These are phyloP conservation scores for Termitomyces sp. DNA, from an alignment of 768 basidiomycete species.

Conservation along the genomic window DNA sequence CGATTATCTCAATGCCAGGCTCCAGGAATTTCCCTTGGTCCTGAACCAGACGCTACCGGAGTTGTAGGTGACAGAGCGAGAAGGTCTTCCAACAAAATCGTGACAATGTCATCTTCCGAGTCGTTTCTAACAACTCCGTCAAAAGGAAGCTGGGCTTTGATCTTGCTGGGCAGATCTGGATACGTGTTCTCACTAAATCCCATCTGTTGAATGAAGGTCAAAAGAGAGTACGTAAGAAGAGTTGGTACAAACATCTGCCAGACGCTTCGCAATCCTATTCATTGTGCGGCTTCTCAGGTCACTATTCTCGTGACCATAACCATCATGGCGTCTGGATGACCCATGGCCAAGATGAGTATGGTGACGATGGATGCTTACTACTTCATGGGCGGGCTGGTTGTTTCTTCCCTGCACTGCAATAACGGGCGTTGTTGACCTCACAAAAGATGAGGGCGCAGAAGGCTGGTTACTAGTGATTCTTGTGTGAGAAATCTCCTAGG, in stretches of 20 bases:
- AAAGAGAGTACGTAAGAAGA: not conserved
- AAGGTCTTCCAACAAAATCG: conserved; percentile 54
- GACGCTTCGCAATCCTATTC: conserved; percentile 47
- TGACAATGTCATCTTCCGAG: conserved; percentile 60
- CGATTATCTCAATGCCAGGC: conserved; percentile 33
- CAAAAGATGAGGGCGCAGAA: not conserved
- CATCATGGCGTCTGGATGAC: conserved; percentile 18
- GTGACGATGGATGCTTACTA: conserved; percentile 47
- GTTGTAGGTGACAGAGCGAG: conserved; percentile 36
- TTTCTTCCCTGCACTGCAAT: conserved; percentile 61
- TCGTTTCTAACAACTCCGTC: conserved; percentile 42
- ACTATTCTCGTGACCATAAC: conserved; percentile 13
- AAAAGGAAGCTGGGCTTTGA: conserved; percentile 43
- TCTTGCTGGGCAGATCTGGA: conserved; percentile 44
- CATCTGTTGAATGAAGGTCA: conserved; percentile 44
- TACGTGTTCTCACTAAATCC: conserved; percentile 60
- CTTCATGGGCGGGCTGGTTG: conserved; percentile 56
- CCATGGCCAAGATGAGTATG: conserved; percentile 36
- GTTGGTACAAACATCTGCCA: conserved; percentile 52
- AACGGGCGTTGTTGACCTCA: conserved; percentile 9
- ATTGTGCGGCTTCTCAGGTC: conserved; percentile 34
- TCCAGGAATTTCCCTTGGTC: conserved; percentile 33
- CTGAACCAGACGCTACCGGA: conserved; percentile 30
- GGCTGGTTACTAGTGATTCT: not conserved
- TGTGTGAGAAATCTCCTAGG: not conserved